A percentile compares a stretch with the other conserved stretches of the same genome.
Conservation (phyloP, 495 filamentous ascomycete species). For the Penicillium cinerascens region DNA sequence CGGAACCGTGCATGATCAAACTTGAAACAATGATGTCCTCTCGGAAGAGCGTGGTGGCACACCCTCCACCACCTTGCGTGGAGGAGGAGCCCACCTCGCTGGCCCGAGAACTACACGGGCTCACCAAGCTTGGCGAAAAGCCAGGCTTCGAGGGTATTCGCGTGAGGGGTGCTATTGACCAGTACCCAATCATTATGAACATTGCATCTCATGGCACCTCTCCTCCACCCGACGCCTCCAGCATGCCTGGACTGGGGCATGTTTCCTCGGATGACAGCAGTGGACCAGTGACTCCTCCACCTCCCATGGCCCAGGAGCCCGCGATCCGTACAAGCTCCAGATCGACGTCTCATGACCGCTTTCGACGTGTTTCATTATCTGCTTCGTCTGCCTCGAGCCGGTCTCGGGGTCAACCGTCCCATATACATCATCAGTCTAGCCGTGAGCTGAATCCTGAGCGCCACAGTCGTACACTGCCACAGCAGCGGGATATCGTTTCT, state of each 20-base stretch:
- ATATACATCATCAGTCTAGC: background rate
- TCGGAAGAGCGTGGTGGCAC: constrained; percentile 12
- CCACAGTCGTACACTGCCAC: constrained; percentile 4
- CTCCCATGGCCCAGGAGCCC: constrained; percentile 17
- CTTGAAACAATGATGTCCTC: constrained; percentile 25
- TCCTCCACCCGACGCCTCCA: constrained; percentile 9
- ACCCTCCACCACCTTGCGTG: constrained; percentile 42
- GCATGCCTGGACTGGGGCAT: constrained; percentile 17
- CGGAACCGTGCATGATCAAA: constrained; percentile 12
- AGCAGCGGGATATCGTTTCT: background rate
- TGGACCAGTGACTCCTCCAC: constrained; percentile 35
- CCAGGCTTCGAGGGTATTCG: constrained; percentile 38
- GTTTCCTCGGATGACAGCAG: constrained; percentile 38
- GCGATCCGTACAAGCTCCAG: constrained; percentile 9
- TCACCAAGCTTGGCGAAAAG: constrained; percentile 30
- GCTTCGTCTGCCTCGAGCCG: constrained; percentile 13
- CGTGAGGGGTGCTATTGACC: constrained; percentile 43
- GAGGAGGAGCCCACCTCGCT: constrained; percentile 45
- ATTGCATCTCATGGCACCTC: constrained; percentile 19
- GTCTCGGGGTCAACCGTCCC: constrained; percentile 8
- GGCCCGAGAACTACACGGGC: constrained; percentile 37
- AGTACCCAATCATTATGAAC: constrained; percentile 42
- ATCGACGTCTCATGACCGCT: background rate
- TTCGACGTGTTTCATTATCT: constrained; percentile 2
- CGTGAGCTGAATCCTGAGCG: background rate